These are phyloP conservation scores for Chrysosporium queenslandicum DNA, from an alignment of 2,329 filamentous ascomycete genomes.

Conservation along the genomic window DNA sequence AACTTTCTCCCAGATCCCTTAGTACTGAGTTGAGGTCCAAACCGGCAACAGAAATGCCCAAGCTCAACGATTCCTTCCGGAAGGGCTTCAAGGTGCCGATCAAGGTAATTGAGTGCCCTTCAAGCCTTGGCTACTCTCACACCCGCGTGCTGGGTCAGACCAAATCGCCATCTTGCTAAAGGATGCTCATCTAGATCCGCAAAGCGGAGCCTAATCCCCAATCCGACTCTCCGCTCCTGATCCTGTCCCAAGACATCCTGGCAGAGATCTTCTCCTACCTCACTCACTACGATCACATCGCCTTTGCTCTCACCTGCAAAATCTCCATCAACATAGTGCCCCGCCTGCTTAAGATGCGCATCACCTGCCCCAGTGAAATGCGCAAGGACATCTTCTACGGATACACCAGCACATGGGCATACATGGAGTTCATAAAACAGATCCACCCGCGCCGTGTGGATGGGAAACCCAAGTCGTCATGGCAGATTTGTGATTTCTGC, in stretches of 20 bases:
- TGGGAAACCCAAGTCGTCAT: neutral
- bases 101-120: neutral
- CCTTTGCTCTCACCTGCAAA: slow-evolving; percentile 4
- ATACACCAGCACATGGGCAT: neutral
- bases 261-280: neutral
- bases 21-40: too few relatives aligned
- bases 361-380: neutral
- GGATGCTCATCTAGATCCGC: neutral
- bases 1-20: too few relatives aligned
- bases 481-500: neutral
- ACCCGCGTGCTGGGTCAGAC: too few relatives aligned
- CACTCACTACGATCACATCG: neutral
- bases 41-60: neutral
- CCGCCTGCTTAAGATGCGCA: neutral
- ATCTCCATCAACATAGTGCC: neutral
- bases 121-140: too few relatives aligned
- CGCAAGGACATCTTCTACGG: neutral
- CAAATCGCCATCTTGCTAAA: neutral
- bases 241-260: neutral
- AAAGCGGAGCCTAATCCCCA: neutral
- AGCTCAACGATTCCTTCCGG: slow-evolving; percentile 2
- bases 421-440: neutral
- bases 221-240: neutral
- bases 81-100: neutral
- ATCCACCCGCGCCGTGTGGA: neutral